Evolutionary conservation across 345 rosid genomes (phyloP).

Genomic region (Viola odorata): DNA sequence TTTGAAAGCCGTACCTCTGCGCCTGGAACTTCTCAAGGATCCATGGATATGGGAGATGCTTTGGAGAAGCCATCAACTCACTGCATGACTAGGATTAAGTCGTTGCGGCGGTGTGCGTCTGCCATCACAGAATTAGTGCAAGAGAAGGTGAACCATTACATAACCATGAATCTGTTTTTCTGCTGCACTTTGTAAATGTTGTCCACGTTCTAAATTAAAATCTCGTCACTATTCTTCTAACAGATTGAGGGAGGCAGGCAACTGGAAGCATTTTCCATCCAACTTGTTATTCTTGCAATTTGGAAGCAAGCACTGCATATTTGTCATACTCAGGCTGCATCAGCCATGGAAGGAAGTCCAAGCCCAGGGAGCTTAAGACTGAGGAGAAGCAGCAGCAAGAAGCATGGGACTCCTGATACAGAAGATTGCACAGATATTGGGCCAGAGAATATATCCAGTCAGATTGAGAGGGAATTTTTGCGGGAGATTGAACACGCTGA

Average conservation of each 20-base stretch:
- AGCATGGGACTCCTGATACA: conserved; percentile 35
- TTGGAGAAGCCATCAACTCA: conserved; percentile 67
- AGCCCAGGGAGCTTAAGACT: conserved; percentile 41
- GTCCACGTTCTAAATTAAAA: conserved; percentile 2
- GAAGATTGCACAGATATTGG: conserved; percentile 34
- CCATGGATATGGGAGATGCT: conserved; percentile 62
- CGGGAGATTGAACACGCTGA: conserved; percentile 78
- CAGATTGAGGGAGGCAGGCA: conserved; percentile 47
- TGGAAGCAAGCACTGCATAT: conserved; percentile 94
- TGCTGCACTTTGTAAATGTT: conserved; percentile 1
- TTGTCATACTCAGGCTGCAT: conserved; percentile 90
- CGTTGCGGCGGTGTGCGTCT: conserved; percentile 71
- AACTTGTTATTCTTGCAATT: conserved; percentile 85
- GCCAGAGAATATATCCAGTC: conserved; percentile 48
- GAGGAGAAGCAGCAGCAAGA: conserved; percentile 49
- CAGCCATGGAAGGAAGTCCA: conserved; percentile 83
- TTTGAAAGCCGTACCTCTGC: conserved; percentile 56
- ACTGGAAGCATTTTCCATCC: conserved; percentile 86
- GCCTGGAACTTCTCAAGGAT: conserved; percentile 77
- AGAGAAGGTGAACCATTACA: conserved; percentile 46
- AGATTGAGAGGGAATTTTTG: conserved; percentile 71
- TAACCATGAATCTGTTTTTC: conserved; percentile 8
- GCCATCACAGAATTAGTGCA: conserved; percentile 57
- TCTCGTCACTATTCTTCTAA: conserved; percentile 20
- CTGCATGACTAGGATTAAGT: conserved; percentile 69